Conservation (phyloP, 768 basidiomycete genomes). For the Pulveroboletus sp. region DNA sequence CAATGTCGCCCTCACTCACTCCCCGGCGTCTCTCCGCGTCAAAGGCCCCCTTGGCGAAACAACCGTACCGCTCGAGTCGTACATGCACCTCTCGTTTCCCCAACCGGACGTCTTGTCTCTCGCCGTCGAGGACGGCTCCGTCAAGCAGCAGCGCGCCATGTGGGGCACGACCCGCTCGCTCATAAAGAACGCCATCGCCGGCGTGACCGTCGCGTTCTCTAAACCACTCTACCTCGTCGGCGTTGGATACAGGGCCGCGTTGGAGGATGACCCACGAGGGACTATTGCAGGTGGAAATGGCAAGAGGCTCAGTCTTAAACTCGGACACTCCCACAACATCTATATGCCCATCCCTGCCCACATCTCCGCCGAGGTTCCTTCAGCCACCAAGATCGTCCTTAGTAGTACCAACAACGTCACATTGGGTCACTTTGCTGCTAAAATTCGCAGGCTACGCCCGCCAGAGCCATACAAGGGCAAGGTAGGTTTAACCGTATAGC, state of each 20-base stretch:
- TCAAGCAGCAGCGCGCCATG: slow-evolving; percentile 80
- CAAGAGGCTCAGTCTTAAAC: slow-evolving; percentile 81
- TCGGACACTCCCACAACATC: slow-evolving; percentile 90
- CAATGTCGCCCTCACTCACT: slow-evolving; percentile 40
- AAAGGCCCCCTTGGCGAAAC: slow-evolving; percentile 55
- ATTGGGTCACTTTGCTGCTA: slow-evolving; percentile 85
- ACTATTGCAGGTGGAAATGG: slow-evolving; percentile 55
- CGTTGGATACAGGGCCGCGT: slow-evolving; percentile 86
- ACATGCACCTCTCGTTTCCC: slow-evolving; percentile 39
- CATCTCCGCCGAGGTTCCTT: slow-evolving; percentile 78
- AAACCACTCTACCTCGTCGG: slow-evolving; percentile 88
- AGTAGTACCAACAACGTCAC: slow-evolving; percentile 85
- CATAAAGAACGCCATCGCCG: slow-evolving; percentile 84
- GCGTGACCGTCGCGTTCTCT: slow-evolving; percentile 86
- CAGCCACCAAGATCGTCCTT: slow-evolving; percentile 80
- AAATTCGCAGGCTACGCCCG: slow-evolving; percentile 77
- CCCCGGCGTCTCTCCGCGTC: slow-evolving; percentile 45
- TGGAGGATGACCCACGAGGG: slow-evolving; percentile 79
- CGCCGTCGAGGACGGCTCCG: slow-evolving; percentile 53
- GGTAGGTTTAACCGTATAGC: slow-evolving; percentile 46
- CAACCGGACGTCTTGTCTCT: slow-evolving; percentile 35
- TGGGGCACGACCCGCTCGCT: slow-evolving; percentile 96
- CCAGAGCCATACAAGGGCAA: slow-evolving; percentile 99
- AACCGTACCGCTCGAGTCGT: slow-evolving; percentile 45
- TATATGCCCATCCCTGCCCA: slow-evolving; percentile 77